Evolutionary conservation across 192 early-diverging fungal genomes (phyloP).

Genomic region (Coemansia sp.): DNA sequence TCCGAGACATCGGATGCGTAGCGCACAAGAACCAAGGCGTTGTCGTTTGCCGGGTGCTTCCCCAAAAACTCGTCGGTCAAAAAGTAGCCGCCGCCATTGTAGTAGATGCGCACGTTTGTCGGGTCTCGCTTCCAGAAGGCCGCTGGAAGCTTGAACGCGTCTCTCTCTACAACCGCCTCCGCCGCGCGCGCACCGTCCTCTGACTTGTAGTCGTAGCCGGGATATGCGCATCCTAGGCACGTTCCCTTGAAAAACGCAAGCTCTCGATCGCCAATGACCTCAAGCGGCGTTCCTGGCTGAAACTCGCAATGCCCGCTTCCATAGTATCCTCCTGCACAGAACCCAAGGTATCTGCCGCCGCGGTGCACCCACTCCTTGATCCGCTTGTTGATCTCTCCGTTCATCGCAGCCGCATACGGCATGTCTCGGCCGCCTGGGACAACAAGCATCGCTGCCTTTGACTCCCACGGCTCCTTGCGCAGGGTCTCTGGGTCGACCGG

Average conservation of each 20-base stretch:
- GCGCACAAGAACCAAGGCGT: conserved; percentile 35
- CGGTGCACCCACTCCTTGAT: conserved; percentile 65
- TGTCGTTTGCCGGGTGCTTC: conserved; percentile 15
- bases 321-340: conserved; percentile 93
- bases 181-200: conserved; percentile 73
- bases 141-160: conserved; percentile 21
- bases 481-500: conserved; percentile 73
- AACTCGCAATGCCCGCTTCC: conserved; percentile 71
- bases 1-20: conserved; percentile 48
- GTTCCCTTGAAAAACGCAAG: conserved; percentile 69
- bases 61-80: conserved; percentile 40
- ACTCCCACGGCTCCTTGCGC: conserved; percentile 80
- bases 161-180: conserved; percentile 44
- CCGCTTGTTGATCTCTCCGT: conserved; percentile 59
- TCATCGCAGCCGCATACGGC: conserved; percentile 75
- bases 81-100: conserved; percentile 76
- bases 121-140: conserved; percentile 49
- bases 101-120: conserved; percentile 55
- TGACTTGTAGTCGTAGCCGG: conserved; percentile 83
- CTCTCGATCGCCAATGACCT: conserved; percentile 74
- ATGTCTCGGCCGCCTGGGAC: conserved; percentile 88
- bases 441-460: conserved; percentile 80
- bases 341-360: conserved; percentile 88
- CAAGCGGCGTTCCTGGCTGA: conserved; percentile 61
- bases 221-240: conserved; percentile 70